phyloP scores from a whole-genome alignment of 345 rosid species.

The Salix suchowensis region DNA sequence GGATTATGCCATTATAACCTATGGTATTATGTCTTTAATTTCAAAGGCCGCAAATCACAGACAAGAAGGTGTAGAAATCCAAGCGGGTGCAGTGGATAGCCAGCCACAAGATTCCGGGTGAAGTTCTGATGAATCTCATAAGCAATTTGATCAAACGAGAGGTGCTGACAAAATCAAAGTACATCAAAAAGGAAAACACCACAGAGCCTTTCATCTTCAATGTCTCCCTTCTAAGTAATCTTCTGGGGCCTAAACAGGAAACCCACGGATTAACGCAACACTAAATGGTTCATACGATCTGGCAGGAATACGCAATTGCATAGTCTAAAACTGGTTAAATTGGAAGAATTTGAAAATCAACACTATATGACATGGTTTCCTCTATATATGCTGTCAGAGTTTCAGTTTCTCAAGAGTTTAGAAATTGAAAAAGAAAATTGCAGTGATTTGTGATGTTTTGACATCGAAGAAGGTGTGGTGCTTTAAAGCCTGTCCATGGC shows the following conservation, averaged over 20 bases:
- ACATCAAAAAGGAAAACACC: too few relatives aligned
- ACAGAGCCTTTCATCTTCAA: too few relatives aligned
- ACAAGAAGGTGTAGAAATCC: neutral
- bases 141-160: neutral
- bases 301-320: neutral
- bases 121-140: neutral
- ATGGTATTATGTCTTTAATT: neutral
- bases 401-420: neutral
- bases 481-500: neutral
- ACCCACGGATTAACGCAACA: too few relatives aligned
- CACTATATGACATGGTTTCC: neutral
- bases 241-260: too few relatives aligned
- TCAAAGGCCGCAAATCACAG: neutral
- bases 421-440: neutral
- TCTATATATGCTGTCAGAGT: neutral
- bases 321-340: slow-evolving; percentile 34
- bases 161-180: neutral
- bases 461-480: neutral
- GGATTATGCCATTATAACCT: neutral
- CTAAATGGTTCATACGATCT: too few relatives aligned
- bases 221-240: too few relatives aligned
- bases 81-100: neutral
- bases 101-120: neutral
- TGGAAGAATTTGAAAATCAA: slow-evolving; percentile 38
- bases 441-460: neutral